These are phyloP conservation scores for Aspergillus taichungensis DNA, from an alignment of 495 filamentous ascomycete genomes.

Conservation along the genomic window DNA sequence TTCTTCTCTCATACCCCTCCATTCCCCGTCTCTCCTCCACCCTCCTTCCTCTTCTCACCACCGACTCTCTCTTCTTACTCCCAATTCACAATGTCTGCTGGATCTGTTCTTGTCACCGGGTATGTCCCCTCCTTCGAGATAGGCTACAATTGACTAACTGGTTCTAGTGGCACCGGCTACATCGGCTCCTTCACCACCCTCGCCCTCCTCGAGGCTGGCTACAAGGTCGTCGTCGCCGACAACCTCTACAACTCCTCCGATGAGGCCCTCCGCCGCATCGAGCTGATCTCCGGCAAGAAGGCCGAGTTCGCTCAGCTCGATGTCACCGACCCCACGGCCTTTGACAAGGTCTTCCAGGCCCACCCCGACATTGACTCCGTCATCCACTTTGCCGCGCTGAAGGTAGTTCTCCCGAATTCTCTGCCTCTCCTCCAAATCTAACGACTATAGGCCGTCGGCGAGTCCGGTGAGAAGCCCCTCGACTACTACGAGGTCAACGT, in stretches of 20 bases:
- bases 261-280: slow-evolving; percentile 84
- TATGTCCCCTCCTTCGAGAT: slow-evolving; percentile 38
- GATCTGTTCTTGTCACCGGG: slow-evolving; percentile 87
- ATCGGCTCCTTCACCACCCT: slow-evolving; percentile 96
- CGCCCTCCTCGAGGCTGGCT: slow-evolving; percentile 83
- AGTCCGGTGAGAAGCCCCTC: slow-evolving; percentile 88
- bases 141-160: slow-evolving; percentile 12
- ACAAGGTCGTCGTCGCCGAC: slow-evolving; percentile 93
- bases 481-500: slow-evolving; percentile 99
- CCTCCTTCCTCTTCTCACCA: not conserved
- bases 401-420: slow-evolving; percentile 54
- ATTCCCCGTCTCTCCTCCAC: too few species aligned
- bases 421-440: not conserved
- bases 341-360: slow-evolving; percentile 81
- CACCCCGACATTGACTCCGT: slow-evolving; percentile 94
- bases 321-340: slow-evolving; percentile 71
- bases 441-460: slow-evolving; percentile 74
- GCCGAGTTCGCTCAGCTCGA: slow-evolving; percentile 80
- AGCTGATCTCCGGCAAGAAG: slow-evolving; percentile 83
- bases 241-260: slow-evolving; percentile 91
- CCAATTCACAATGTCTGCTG: slow-evolving; percentile 56
- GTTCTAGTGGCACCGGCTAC: slow-evolving; percentile 84
- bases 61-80: slow-evolving; percentile 1
- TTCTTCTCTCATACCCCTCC: not conserved
- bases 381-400: slow-evolving; percentile 96